A percentile compares a stretch with the other conserved stretches of the same genome.
phyloP scores from a whole-genome alignment of 2,329 filamentous ascomycete genomes.

The Xylaria sp. region DNA sequence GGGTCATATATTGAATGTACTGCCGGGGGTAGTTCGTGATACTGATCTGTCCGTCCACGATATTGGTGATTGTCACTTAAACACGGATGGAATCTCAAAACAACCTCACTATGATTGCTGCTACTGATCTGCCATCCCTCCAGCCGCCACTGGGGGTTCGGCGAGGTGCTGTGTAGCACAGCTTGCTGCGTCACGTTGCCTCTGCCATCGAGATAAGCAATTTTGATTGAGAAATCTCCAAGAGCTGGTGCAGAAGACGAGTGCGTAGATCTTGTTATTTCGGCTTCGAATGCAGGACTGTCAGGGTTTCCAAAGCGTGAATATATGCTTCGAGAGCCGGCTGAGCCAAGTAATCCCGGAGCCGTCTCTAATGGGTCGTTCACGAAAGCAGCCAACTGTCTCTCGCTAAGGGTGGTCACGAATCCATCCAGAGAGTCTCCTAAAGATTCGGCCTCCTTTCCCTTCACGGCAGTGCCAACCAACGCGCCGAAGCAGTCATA shows the following conservation, averaged over 20 bases:
- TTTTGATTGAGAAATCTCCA: not conserved
- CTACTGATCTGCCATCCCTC: not conserved
- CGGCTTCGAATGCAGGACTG: not conserved
- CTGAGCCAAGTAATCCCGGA: not conserved
- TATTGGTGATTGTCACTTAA: not conserved
- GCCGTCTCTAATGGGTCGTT: not conserved
- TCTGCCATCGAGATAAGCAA: not conserved
- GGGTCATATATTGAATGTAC: not conserved
- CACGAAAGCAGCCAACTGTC: not conserved
- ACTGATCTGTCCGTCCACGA: not conserved
- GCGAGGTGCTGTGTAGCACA: not conserved
- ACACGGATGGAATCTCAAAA: not conserved
- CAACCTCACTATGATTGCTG: not conserved
- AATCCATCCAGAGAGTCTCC: not conserved
- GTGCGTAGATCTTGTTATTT: not conserved
- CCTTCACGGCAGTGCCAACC: not conserved
- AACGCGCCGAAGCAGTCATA: not conserved
- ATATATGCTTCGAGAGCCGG: not conserved
- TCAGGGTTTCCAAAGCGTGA: not conserved
- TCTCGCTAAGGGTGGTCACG: not conserved
- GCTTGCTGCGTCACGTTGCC: not conserved
- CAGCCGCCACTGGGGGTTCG: not conserved
- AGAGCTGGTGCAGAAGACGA: not conserved
- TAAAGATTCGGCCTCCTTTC: not conserved
- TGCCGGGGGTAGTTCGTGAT: not conserved